Base-by-base conservation (phyloP, 768 basidiomycete species). In the Sutorius australiensis region DNA sequence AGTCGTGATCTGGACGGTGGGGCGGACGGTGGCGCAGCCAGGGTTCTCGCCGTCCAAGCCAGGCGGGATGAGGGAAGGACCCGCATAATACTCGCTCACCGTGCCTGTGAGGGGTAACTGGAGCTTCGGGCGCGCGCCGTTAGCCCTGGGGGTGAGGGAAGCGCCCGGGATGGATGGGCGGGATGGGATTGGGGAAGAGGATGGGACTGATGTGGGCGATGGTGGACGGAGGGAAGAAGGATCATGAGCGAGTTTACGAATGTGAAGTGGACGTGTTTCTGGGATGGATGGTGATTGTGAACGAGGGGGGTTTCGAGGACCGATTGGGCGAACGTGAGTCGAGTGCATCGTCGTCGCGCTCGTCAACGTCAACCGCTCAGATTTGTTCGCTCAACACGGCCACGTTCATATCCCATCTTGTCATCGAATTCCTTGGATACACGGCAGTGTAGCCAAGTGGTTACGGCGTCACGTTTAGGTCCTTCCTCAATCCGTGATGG, bases 391-490 rank as follows among this genome's bases (percentile, higher is more conserved):
- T 16, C 32, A 27, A 50, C 61, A 21, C 6, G 30, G 52, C 31
- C 0, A 17, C 2, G 11, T 19, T 1, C 6, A 6, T 11, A 17
- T 2, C 12, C 19, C 11, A 47, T 37, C 33, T n/a, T 1, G 0
- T 0, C 0, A 1, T 2, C 0, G 0, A 0, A 0, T 2, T 5
- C 28, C 8, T 2, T 24, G 24, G 24, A 24, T 24, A 0, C 14
- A 69, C 41, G 77, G 77, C 75, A 78, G 74, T 78, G 77, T 78
- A 77, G 77, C 77, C 77, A 77, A 78, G 77, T 78, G 77, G 77
- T 78, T 78, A 78, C 75, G 77, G 77, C 77, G 77, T 78, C 77
- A 78, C 77, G 77, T 78, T 78, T 78, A 78, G 77, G 77, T 69
- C 49, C 38, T 37, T 38, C 46, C 51, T 65, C 62, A 71, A 71